Evolutionary conservation across 768 basidiomycete genomes (phyloP), one percentile per base, ranked within the genome.

Genomic region (Hirschioporus abietinus): DNA sequence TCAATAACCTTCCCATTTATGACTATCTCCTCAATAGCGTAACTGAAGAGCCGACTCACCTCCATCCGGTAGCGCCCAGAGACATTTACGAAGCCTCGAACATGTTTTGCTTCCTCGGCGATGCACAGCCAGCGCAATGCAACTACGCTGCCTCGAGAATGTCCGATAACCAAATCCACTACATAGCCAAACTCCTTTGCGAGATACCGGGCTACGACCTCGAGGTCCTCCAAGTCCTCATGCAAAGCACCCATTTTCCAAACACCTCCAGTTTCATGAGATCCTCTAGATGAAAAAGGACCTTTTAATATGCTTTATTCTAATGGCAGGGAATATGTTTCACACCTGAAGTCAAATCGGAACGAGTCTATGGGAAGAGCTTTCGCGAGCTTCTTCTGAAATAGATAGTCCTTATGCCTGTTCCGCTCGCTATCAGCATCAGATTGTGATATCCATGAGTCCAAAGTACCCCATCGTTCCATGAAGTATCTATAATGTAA

Each of bases 391-490:
- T 83, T 85, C 72, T 88, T 88, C 75, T 90, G 89, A 79, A 89
- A 93, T 62, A 94, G 74, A 77, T 94, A 94, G 73, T 94, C 89
- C 71, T 93, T 93, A 76, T 94, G 92, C 72, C 92, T 93, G 75
- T 42, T 58, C 5, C 34, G 24, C 4, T 7, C n/a, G 42, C n/a
- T 36, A 17, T 36, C 65, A 26, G 25, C n/a, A 27, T n/a, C 26
- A 35, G 34, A 61, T 5, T 7, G 23, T 15, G 60, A 23, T 15
- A 61, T 25, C 1, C 35, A 35, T 57, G 24, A 27, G 17, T n/a
- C 15, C 27, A 23, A 71, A 83, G 76, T 74, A 90, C 92, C 92
- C 92, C 83, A 91, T 82, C 25, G 86, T 82, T 62, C 92, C 92
- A 74, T 94, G 92, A 8, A 93, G 77, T 69, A 93, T 89, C 92